A percentile compares a stretch with the other conserved stretches of the same genome.
These are phyloP conservation scores for Nicotiana otophora DNA, from an alignment of 257 asterid species.

Conservation along the genomic window DNA sequence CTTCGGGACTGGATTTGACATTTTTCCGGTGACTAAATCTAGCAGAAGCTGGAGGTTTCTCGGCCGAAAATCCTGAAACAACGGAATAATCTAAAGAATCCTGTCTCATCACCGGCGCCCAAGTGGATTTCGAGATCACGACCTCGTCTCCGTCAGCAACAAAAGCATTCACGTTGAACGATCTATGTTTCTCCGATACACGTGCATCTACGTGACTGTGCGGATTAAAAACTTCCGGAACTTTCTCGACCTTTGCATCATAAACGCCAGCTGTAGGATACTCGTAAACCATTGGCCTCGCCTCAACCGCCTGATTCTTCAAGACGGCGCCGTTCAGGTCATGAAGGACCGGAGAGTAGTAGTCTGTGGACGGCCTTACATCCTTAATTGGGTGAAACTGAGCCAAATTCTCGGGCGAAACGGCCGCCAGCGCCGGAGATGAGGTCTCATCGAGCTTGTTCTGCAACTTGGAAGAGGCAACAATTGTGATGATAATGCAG, in stretches of 20 bases:
- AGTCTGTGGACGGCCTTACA: conserved; percentile 4
- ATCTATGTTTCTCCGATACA: conserved; percentile 2
- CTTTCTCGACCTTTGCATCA: conserved; percentile 20
- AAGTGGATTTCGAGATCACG: conserved; percentile 22
- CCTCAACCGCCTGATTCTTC: conserved; percentile 8
- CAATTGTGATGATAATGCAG: conserved; percentile 71
- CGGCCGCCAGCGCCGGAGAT: background rate
- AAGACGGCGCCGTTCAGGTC: conserved; percentile 20
- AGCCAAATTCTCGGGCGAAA: background rate
- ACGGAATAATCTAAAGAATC: conserved; percentile 12
- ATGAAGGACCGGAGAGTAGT: background rate
- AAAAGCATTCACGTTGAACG: conserved; percentile 5
- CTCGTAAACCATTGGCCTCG: conserved; percentile 12
- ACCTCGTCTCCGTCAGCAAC: conserved; percentile 32
- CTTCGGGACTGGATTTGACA: conserved; percentile 63
- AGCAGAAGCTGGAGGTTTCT: conserved; percentile 55
- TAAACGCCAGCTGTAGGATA: background rate
- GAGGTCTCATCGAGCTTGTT: conserved; percentile 27
- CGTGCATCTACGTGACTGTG: conserved; percentile 4
- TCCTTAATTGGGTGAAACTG: conserved; percentile 6
- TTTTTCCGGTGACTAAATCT: conserved; percentile 71
- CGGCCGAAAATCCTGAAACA: conserved; percentile 13
- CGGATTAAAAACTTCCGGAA: background rate
- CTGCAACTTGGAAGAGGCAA: conserved; percentile 69
- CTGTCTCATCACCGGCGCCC: conserved; percentile 17